Evolutionary conservation across 352 stramenopile genomes (phyloP), one percentile per base, ranked within the genome.

Genomic region (Globisporangium paroecandrum): DNA sequence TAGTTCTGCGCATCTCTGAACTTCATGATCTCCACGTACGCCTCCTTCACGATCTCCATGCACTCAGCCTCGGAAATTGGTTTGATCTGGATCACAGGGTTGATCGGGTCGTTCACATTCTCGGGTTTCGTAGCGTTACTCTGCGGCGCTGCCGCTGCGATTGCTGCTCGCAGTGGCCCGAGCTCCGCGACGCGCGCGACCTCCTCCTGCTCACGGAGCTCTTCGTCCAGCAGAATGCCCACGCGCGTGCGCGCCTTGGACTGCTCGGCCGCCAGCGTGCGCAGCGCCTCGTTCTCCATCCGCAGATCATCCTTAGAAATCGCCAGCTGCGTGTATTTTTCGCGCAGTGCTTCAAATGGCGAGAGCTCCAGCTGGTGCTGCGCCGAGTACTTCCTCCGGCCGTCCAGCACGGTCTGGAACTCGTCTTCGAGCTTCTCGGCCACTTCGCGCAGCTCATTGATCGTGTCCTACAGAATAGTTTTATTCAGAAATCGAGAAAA

Each of bases 231-330:
- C 27, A 89, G 57, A 67, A 91, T 89, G 3, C 81, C 73, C 20
- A 91, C 69, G 8, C 81, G 79, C 4, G 79, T 88, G 22, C 70
- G 66, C 3, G 73, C 71, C 55, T 89, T 91, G 20, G 74, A 83
- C 72, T 89, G 76, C 36, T 91, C 83, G 71, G 87, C 84, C 8
- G 77, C 74, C 1, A 75, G 51, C 3, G 68, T 69, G 0, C 83
- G 79, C 32, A 91, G 69, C 38, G 65, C 65, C 64, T 89, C 79
- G 69, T 89, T 91, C 71, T 89, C 83, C 6, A 79, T 69, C 5
- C 79, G 81, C 47, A 91, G 62, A 4, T 78, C 72, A 25, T 87
- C 75, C n/a, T 87, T 85, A 0, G 76, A 76, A 51, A 89, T 77
- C 18, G 83, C 74, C 54, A 89, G 68, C 29, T 81, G 69, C 24